These are phyloP conservation scores for Naganishia albida DNA, from an alignment of 1,284 basidiomycete genomes.

Conservation along the genomic window DNA sequence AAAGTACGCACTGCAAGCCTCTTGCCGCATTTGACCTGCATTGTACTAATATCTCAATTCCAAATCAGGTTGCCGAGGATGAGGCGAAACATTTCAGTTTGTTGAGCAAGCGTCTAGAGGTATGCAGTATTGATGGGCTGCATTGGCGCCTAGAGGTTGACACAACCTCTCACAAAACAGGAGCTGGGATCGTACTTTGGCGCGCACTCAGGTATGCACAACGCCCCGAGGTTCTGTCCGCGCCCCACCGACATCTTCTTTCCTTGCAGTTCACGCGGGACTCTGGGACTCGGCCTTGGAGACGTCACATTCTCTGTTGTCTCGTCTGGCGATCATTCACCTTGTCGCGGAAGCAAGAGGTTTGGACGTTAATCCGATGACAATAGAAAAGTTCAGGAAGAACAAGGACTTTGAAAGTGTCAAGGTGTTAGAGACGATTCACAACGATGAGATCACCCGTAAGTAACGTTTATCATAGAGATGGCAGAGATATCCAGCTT, in stretches of 20 bases:
- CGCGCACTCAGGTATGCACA: slow-evolving; percentile 44
- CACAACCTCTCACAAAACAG: slow-evolving; percentile 39
- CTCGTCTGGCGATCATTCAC: slow-evolving; percentile 82
- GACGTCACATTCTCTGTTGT: slow-evolving; percentile 69
- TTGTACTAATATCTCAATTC: slow-evolving; percentile 34
- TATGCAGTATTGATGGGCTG: slow-evolving; percentile 58
- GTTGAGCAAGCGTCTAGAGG: slow-evolving; percentile 57
- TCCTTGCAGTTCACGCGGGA: slow-evolving; percentile 67
- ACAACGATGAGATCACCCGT: slow-evolving; percentile 74
- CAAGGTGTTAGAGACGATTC: slow-evolving; percentile 70
- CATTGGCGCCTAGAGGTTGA: slow-evolving; percentile 47
- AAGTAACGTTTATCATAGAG: slow-evolving; percentile 46
- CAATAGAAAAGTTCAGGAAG: slow-evolving; percentile 73
- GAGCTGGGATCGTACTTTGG: slow-evolving; percentile 75
- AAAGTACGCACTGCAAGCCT: slow-evolving; percentile 57
- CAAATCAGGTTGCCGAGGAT: slow-evolving; percentile 66
- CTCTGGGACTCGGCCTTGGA: slow-evolving; percentile 79
- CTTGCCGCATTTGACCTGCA: neutral
- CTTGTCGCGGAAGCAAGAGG: slow-evolving; percentile 86
- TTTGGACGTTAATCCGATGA: slow-evolving; percentile 80
- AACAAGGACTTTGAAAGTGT: slow-evolving; percentile 72
- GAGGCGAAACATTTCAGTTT: slow-evolving; percentile 70
- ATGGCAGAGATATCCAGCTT: neutral
- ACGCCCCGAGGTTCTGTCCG: neutral
- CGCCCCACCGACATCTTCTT: neutral